These are phyloP conservation scores for Pelargonium myrrhifolium DNA, from an alignment of 441 rosid genomes.

Conservation along the genomic window DNA sequence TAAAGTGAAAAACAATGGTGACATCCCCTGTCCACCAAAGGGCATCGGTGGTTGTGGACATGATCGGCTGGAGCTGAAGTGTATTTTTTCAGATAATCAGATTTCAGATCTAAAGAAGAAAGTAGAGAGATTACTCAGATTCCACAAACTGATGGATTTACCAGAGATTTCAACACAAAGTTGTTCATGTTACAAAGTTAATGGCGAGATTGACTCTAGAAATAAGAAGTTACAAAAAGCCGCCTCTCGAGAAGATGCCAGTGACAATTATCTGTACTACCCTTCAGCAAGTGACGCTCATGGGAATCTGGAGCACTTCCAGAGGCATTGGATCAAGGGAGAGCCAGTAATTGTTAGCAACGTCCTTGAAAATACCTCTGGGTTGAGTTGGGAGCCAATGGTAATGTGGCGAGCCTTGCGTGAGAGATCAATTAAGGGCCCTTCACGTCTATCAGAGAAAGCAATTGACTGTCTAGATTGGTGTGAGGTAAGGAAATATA, in stretches of 20 bases:
- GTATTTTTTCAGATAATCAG: constrained; percentile 35
- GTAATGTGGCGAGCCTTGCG: constrained; percentile 28
- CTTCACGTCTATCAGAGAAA: constrained; percentile 14
- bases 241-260: constrained; percentile 19
- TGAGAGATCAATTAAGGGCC: constrained; percentile 11
- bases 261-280: constrained; percentile 23
- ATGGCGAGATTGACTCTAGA: constrained; percentile 12
- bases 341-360: constrained; percentile 23
- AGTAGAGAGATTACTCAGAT: constrained; percentile 36
- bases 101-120: constrained; percentile 43
- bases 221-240: constrained; percentile 16
- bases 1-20: constrained; percentile 53
- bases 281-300: constrained; percentile 19
- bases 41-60: constrained; percentile 44
- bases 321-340: constrained; percentile 23
- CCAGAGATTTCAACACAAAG: background rate
- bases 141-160: constrained; percentile 2
- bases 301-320: constrained; percentile 22
- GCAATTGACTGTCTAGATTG: constrained; percentile 26
- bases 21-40: constrained; percentile 41
- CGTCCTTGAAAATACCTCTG: constrained; percentile 20
- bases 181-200: constrained; percentile 16
- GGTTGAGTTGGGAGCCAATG: constrained; percentile 31
- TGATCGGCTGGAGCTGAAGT: constrained; percentile 36
- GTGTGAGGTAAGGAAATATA: constrained; percentile 18